These are phyloP conservation scores for Antitrichia curtipendula DNA, from an alignment of 225 moss, liverwort and hornwort species.

Conservation along the genomic window DNA sequence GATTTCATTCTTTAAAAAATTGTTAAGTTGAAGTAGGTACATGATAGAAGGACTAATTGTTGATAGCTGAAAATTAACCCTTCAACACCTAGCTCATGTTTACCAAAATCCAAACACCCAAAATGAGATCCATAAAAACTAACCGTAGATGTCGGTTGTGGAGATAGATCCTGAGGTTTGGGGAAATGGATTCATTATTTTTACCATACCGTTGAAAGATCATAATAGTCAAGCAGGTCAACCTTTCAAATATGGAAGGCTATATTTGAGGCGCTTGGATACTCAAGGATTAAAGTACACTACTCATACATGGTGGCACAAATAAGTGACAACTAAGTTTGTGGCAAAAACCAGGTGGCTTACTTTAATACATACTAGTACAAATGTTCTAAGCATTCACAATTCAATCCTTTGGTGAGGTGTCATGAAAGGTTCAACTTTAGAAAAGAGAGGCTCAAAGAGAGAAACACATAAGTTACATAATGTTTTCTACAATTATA, in stretches of 20 bases:
- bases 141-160: too few species aligned
- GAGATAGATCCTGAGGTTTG: too few species aligned
- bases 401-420: background rate
- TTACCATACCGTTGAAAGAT: too few species aligned
- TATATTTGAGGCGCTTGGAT: too few species aligned
- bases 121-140: too few species aligned
- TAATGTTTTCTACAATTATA: background rate
- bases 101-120: too few species aligned
- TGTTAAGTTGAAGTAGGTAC: background rate
- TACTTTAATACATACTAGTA: background rate
- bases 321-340: background rate
- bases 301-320: background rate
- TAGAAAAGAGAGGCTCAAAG: too few species aligned
- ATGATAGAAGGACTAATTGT: background rate
- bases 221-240: too few species aligned
- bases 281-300: background rate
- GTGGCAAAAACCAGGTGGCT: rapidly evolving
- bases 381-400: background rate
- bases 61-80: too few species aligned
- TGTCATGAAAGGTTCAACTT: background rate
- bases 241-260: too few species aligned
- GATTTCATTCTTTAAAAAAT: background rate
- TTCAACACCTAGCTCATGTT: too few species aligned
- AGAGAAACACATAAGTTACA: background rate
- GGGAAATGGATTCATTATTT: too few species aligned